Conservation (phyloP, 2,329 filamentous ascomycete genomes). For the Colletotrichum sp. region DNA sequence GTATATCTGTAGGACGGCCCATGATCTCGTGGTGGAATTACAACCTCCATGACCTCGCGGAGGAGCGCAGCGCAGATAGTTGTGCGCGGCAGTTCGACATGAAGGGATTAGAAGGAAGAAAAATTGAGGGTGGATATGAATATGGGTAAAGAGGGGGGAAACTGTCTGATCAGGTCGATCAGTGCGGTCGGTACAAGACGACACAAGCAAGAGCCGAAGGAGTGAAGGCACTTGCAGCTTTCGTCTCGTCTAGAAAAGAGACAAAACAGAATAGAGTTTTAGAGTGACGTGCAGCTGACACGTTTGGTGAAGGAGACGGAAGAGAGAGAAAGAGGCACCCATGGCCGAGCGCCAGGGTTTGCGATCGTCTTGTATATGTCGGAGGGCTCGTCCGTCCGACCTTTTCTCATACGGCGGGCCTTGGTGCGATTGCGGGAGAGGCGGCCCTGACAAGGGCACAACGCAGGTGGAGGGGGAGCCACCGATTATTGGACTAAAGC, state of each 20-base stretch:
- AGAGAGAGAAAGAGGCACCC: neutral
- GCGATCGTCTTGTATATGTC: conserved; percentile 16
- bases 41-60: conserved; percentile 21
- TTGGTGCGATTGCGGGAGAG: conserved; percentile 2
- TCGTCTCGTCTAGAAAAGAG: conserved; percentile 13
- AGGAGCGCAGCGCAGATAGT: conserved; percentile 5
- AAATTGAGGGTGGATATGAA: neutral
- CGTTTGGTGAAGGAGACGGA: conserved; percentile 18
- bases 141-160: neutral
- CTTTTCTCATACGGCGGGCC: neutral
- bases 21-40: conserved; percentile 23
- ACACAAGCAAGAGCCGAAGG: neutral
- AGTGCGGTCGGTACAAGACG: neutral
- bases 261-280: conserved; percentile 19
- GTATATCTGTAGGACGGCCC: conserved; percentile 21
- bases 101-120: conserved; percentile 1
- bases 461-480: neutral
- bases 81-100: conserved; percentile 13
- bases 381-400: neutral
- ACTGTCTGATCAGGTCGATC: neutral
- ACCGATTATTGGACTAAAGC: conserved; percentile 8
- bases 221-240: conserved; percentile 10
- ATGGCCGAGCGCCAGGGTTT: conserved; percentile 15
- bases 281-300: conserved; percentile 20
- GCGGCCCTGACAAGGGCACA: conserved; percentile 10